These are phyloP conservation scores for Globisporangium ultimum DNA, from an alignment of 352 stramenopile species.

Conservation along the genomic window DNA sequence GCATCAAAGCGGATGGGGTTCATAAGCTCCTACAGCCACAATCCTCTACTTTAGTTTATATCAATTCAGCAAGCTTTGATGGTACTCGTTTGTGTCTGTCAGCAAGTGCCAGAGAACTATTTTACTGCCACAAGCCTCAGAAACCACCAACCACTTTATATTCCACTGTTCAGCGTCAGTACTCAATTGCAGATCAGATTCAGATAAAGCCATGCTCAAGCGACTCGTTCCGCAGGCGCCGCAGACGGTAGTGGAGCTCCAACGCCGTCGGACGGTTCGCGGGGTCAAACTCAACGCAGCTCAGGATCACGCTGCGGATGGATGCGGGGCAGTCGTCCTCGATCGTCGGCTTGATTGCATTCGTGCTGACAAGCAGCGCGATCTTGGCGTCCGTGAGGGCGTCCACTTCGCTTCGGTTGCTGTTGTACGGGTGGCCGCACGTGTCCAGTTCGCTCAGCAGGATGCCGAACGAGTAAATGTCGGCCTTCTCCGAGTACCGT, in stretches of 20 bases:
- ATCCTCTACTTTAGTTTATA: too few relatives aligned
- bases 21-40: too few relatives aligned
- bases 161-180: too few relatives aligned
- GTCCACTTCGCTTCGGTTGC: not conserved
- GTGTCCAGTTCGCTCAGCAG: slow-evolving; percentile 30
- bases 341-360: slow-evolving; percentile 41
- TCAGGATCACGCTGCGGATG: slow-evolving; percentile 40
- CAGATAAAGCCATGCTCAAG: slow-evolving; percentile 1
- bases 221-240: slow-evolving; percentile 10
- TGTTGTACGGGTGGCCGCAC: slow-evolving; percentile 24
- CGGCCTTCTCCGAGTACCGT: slow-evolving; percentile 17
- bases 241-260: slow-evolving; percentile 57
- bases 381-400: slow-evolving; percentile 19
- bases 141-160: too few relatives aligned
- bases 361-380: slow-evolving; percentile 44
- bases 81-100: too few relatives aligned
- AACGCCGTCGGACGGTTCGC: slow-evolving; percentile 46
- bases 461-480: slow-evolving; percentile 29
- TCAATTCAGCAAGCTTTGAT: too few relatives aligned
- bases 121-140: too few relatives aligned
- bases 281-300: slow-evolving; percentile 47
- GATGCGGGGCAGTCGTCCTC: slow-evolving; percentile 40
- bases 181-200: not conserved
- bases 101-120: too few relatives aligned
- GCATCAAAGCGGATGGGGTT: too few relatives aligned